Percentiles rank a stretch among this genome's conserved stretches.
phyloP scores from a whole-genome alignment of 2,329 filamentous ascomycete genomes.

The Thelonectria olida region DNA sequence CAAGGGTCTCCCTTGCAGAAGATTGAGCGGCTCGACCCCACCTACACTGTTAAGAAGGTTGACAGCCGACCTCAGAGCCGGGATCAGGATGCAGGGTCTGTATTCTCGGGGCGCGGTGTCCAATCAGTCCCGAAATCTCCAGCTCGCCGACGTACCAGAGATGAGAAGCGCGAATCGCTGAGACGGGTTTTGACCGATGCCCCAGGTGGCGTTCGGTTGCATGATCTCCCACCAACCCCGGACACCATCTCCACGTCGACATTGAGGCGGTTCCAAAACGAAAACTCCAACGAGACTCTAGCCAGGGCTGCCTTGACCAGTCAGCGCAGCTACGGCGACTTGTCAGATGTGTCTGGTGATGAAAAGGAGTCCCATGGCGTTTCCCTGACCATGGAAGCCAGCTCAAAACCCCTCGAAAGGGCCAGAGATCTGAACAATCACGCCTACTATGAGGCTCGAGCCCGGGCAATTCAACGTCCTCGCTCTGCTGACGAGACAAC shows the following conservation, averaged over 20 bases:
- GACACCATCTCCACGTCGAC: slow-evolving; percentile 68
- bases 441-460: slow-evolving; percentile 30
- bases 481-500: slow-evolving; percentile 59
- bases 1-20: slow-evolving; percentile 60
- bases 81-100: slow-evolving; percentile 33
- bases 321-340: slow-evolving; percentile 45
- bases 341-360: slow-evolving; percentile 42
- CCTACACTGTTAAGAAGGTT: slow-evolving; percentile 38
- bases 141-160: slow-evolving; percentile 44
- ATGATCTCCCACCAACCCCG: slow-evolving; percentile 65
- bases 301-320: slow-evolving; percentile 40
- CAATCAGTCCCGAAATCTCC: slow-evolving; percentile 27
- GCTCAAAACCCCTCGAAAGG: slow-evolving; percentile 28
- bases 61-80: slow-evolving; percentile 44
- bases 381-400: slow-evolving; percentile 27
- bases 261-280: slow-evolving; percentile 58
- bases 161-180: slow-evolving; percentile 59
- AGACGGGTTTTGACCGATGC: slow-evolving; percentile 60
- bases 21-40: slow-evolving; percentile 57
- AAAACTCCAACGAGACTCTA: slow-evolving; percentile 61
- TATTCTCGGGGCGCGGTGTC: slow-evolving; percentile 22
- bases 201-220: slow-evolving; percentile 50
- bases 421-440: slow-evolving; percentile 34
- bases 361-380: slow-evolving; percentile 24
- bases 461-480: slow-evolving; percentile 49